Conservation (phyloP, 495 filamentous ascomycete genomes). For the Penicillium coprophilum region DNA sequence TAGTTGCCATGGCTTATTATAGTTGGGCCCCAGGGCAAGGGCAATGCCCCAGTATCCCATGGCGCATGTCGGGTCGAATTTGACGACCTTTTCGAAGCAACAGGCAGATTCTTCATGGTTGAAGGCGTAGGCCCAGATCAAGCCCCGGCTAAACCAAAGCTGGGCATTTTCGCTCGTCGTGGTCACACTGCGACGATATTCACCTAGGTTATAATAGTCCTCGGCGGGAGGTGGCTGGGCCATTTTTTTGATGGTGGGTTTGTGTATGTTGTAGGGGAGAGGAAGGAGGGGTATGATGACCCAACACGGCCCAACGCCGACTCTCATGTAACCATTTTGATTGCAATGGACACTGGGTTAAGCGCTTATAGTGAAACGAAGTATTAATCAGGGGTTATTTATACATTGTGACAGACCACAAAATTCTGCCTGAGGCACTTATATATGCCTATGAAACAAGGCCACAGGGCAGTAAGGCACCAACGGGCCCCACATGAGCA, state of each 20-base stretch:
- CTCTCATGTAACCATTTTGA: not conserved
- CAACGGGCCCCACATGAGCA: slow-evolving; percentile 10
- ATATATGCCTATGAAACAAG: not conserved
- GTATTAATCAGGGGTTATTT: not conserved
- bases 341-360: not conserved
- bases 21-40: slow-evolving; percentile 65
- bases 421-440: not conserved
- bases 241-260: slow-evolving; percentile 7
- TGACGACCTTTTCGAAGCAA: slow-evolving; percentile 60
- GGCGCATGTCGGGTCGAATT: slow-evolving; percentile 51
- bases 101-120: slow-evolving; percentile 61
- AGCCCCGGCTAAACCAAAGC: slow-evolving; percentile 61
- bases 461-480: not conserved
- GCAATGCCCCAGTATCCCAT: slow-evolving; percentile 71
- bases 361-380: not conserved
- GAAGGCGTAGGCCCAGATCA: slow-evolving; percentile 65
- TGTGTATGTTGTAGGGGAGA: not conserved
- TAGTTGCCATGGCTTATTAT: slow-evolving; percentile 70
- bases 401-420: not conserved
- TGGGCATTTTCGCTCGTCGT: slow-evolving; percentile 46
- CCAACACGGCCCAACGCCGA: not conserved
- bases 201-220: slow-evolving; percentile 59
- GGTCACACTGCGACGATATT: slow-evolving; percentile 46
- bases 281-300: not conserved
- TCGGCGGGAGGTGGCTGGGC: slow-evolving; percentile 5